phyloP scores from a whole-genome alignment of 129 eudicot species.

The Scalesia atractyloides region DNA sequence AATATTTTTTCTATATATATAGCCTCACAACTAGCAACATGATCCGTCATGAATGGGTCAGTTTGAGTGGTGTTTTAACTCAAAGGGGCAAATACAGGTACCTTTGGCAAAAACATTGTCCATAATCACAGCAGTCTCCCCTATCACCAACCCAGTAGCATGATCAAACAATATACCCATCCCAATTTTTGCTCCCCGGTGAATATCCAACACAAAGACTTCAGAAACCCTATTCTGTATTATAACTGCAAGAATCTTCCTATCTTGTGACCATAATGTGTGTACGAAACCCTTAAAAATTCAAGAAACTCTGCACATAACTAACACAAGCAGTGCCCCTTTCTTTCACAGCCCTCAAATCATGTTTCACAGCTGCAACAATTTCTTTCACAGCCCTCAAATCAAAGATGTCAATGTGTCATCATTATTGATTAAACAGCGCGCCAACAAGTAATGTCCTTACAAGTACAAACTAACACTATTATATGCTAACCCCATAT shows the following conservation, averaged over 20 bases:
- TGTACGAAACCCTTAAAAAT: conserved; percentile 73
- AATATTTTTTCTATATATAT: background rate
- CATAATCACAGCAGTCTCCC: conserved; percentile 61
- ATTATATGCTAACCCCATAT: too few relatives aligned
- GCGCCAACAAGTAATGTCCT: too few relatives aligned
- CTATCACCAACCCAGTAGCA: conserved; percentile 68
- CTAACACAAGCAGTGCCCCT: conserved; percentile 91
- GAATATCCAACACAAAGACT: conserved; percentile 64
- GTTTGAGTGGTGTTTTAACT: background rate
- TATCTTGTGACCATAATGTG: conserved; percentile 41
- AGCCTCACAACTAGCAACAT: background rate
- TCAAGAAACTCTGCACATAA: conserved; percentile 80
- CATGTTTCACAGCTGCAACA: conserved; percentile 22
- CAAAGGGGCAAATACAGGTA: background rate
- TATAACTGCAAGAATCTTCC: conserved; percentile 32
- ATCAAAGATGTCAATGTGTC: too few relatives aligned
- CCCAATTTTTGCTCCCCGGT: conserved; percentile 63
- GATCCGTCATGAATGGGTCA: background rate
- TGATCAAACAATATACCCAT: conserved; percentile 64
- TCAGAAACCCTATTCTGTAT: conserved; percentile 59
- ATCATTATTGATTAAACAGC: too few relatives aligned
- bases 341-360: conserved; percentile 52
- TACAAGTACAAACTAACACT: too few relatives aligned
- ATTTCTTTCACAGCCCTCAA: too few relatives aligned
- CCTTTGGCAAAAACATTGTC: conserved; percentile 50